phyloP scores from a whole-genome alignment of 139 green algal species.

The Tetradesmus lagerheimii region DNA sequence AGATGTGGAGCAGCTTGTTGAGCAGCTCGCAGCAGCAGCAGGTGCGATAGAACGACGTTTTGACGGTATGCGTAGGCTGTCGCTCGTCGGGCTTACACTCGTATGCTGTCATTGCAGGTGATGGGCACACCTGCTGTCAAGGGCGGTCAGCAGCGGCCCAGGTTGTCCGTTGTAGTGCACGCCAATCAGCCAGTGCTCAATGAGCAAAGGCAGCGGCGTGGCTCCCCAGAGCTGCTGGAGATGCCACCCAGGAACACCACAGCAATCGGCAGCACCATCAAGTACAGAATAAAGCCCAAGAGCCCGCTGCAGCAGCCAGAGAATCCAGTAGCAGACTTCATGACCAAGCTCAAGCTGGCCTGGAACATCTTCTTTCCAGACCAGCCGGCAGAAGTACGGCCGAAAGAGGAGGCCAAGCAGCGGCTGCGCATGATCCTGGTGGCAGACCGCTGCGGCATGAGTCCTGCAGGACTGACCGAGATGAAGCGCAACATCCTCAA shows the following conservation, averaged over 20 bases:
- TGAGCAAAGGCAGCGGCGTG: background rate
- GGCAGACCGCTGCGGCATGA: slow-evolving; percentile 85
- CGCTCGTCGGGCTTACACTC: background rate
- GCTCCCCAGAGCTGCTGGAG: slow-evolving; percentile 6
- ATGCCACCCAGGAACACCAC: slow-evolving; percentile 26
- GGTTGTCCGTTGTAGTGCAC: background rate
- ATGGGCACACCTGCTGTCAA: background rate
- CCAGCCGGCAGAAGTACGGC: slow-evolving; percentile 30
- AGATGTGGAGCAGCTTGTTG: slow-evolving; percentile 7
- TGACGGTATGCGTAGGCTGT: background rate
- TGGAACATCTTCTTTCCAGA: slow-evolving; percentile 74
- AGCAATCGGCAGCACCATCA: slow-evolving; percentile 45
- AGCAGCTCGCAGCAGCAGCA: slow-evolving; percentile 4
- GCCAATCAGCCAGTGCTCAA: slow-evolving; percentile 6
- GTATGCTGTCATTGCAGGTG: background rate
- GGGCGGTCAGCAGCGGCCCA: background rate
- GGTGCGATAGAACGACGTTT: background rate
- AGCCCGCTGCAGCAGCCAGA: background rate
- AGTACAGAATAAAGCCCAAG: slow-evolving; percentile 35
- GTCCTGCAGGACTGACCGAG: slow-evolving; percentile 62
- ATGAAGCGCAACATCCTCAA: slow-evolving; percentile 87
- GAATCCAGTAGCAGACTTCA: slow-evolving; percentile 50
- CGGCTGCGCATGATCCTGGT: slow-evolving; percentile 64
- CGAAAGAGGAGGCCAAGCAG: slow-evolving; percentile 69
- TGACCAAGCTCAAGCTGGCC: slow-evolving; percentile 60